phyloP scores from a whole-genome alignment of 108 stramenopile genomes.

The Nitzschia sp. region DNA sequence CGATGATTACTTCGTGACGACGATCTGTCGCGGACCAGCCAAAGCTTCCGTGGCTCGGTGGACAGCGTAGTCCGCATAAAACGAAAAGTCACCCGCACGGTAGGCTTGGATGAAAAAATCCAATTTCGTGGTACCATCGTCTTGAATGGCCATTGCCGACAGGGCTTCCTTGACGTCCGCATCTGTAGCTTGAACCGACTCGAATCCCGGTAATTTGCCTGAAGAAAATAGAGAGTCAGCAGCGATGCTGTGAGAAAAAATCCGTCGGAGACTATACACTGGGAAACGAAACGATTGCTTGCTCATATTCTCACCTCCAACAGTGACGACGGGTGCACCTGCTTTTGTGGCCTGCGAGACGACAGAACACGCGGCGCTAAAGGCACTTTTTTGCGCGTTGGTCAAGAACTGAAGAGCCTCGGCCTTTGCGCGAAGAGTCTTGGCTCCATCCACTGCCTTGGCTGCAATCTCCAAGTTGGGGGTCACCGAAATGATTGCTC shows the following conservation, averaged over 20 bases:
- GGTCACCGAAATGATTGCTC: slow-evolving; percentile 78
- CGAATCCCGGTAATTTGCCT: slow-evolving; percentile 68
- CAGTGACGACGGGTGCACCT: slow-evolving; percentile 66
- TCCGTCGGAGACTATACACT: neutral
- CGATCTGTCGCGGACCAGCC: slow-evolving; percentile 75
- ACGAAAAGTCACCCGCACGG: slow-evolving; percentile 80
- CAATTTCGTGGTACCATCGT: slow-evolving; percentile 61
- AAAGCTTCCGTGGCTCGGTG: slow-evolving; percentile 70
- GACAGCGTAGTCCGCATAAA: slow-evolving; percentile 83
- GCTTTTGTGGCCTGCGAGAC: slow-evolving; percentile 55
- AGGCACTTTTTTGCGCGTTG: slow-evolving; percentile 58
- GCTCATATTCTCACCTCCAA: slow-evolving; percentile 62
- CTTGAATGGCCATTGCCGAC: slow-evolving; percentile 73
- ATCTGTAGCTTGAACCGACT: slow-evolving; percentile 56
- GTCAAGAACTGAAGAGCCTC: slow-evolving; percentile 81
- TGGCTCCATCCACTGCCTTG: slow-evolving; percentile 56
- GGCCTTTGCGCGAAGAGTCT: slow-evolving; percentile 68
- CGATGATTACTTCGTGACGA: slow-evolving; percentile 89
- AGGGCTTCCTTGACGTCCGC: slow-evolving; percentile 70
- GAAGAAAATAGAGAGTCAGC: neutral
- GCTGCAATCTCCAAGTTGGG: slow-evolving; percentile 65
- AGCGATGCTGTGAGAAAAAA: neutral
- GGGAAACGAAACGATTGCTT: too few species aligned
- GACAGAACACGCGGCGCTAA: slow-evolving; percentile 66
- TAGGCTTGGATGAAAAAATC: slow-evolving; percentile 86